Evolutionary conservation across 306 rosid species (phyloP).

Genomic region (cucumber (Cucumis sativus)): Cucumber_9930_V3 NC_026655.2:1621501-1622000

Average conservation of each 20-base stretch:
- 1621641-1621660: too few species aligned
- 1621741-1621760: not conserved
- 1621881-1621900: slow-evolving; percentile 2
- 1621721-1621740: not conserved
- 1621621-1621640: too few species aligned
- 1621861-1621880: not conserved
- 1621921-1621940: slow-evolving; percentile 45
- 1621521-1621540: not conserved
- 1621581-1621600: not conserved
- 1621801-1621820: not conserved
- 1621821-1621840: not conserved
- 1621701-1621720: not conserved
- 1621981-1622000: slow-evolving; percentile 71
- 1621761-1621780: not conserved
- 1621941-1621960: slow-evolving; percentile 71
- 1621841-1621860: not conserved
- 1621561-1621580: not conserved
- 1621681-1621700: too few species aligned
- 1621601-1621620: not conserved
- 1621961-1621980: slow-evolving; percentile 70
- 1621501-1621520: slow-evolving; percentile 77
- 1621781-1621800: not conserved
- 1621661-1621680: too few species aligned
- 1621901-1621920: not conserved
- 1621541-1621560: not conserved